Conservation (phyloP, 2,329 filamentous ascomycete species). For the Emmonsiellopsis sp. region DNA sequence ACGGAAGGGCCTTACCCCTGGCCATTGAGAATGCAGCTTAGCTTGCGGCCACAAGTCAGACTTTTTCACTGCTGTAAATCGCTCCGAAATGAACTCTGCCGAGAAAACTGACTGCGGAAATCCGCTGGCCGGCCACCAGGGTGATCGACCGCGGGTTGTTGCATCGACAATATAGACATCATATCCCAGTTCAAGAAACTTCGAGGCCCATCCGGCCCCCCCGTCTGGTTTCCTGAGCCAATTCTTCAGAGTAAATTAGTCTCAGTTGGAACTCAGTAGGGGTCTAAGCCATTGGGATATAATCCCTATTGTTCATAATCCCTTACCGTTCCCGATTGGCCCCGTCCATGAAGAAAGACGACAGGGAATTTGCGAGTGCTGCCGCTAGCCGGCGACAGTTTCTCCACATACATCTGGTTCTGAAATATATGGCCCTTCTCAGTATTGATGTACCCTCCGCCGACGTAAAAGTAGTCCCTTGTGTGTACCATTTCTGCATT, state of each 20-base stretch:
- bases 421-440: constrained; percentile 14
- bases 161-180: constrained; percentile 30
- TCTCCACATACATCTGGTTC: constrained; percentile 29
- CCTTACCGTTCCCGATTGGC: constrained; percentile 23
- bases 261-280: too few relatives aligned
- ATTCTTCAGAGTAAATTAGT: constrained; percentile 18
- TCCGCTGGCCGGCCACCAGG: constrained; percentile 5
- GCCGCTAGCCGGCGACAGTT: constrained; percentile 16
- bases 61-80: constrained; percentile 24
- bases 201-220: constrained; percentile 38
- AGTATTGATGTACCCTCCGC: constrained; percentile 17
- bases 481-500: neutral
- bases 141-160: constrained; percentile 1
- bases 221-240: constrained; percentile 42
- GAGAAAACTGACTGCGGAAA: constrained; percentile 8
- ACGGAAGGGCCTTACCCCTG: constrained; percentile 9
- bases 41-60: constrained; percentile 35
- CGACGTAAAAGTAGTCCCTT: constrained; percentile 19
- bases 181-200: constrained; percentile 38
- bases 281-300: too few relatives aligned
- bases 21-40: constrained; percentile 35
- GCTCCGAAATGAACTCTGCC: constrained; percentile 16
- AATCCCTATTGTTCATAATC: too few relatives aligned
- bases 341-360: constrained; percentile 23
- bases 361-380: constrained; percentile 19